Conservation (phyloP, 176 grass and related monocot species). For the Zoysia pacifica region DNA sequence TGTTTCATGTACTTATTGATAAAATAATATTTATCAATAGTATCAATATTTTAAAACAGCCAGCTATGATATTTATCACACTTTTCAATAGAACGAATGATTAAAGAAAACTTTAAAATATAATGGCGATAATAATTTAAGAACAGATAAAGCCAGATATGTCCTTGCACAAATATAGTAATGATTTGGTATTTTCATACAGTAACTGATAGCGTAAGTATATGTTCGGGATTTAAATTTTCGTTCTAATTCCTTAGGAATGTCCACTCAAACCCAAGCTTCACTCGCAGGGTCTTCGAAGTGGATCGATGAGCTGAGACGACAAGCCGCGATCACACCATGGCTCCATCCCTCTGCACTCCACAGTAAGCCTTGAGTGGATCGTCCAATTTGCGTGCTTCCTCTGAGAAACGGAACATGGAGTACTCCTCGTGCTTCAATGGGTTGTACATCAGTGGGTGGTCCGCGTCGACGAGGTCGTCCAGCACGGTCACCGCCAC, state of each 20-base stretch:
- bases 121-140: no score
- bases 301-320: no score
- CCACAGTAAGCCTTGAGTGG: conserved; percentile 35
- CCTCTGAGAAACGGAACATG: conserved; percentile 15
- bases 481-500: neutral
- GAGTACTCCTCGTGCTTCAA: conserved; percentile 17
- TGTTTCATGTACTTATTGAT: no score
- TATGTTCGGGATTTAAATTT: neutral
- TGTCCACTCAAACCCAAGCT: neutral
- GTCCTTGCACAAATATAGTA: no score
- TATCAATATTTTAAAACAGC: no score
- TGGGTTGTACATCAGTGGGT: conserved; percentile 26
- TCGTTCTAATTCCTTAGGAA: neutral
- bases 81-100: no score
- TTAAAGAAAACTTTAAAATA: no score
- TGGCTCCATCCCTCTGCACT: neutral
- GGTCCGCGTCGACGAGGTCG: conserved; percentile 29
- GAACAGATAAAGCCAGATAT: no score
- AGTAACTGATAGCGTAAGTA: neutral
- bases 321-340: neutral
- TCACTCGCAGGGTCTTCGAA: neutral
- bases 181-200: no score
- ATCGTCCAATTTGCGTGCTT: neutral
- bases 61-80: no score
- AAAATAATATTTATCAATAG: no score